A percentile compares a stretch with the other conserved stretches of the same genome.
Conservation (phyloP, 805 yeast species). For the Lipomyces kockii region DNA sequence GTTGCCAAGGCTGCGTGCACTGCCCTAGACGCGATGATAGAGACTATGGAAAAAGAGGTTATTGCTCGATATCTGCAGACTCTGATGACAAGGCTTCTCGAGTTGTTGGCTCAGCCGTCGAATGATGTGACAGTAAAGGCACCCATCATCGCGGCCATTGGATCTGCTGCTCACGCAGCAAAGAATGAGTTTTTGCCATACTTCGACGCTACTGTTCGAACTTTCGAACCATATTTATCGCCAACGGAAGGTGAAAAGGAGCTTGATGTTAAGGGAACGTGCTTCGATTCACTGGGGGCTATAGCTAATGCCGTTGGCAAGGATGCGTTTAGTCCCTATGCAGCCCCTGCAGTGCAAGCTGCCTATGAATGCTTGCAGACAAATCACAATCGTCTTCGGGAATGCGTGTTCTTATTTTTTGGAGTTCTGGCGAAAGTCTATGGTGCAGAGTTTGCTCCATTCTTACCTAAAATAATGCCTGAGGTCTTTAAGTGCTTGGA, state of each 20-base stretch:
- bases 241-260: slow-evolving; percentile 83
- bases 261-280: slow-evolving; percentile 85
- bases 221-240: slow-evolving; percentile 77
- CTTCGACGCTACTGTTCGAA: slow-evolving; percentile 78
- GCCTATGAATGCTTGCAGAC: slow-evolving; percentile 79
- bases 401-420: slow-evolving; percentile 91
- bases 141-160: slow-evolving; percentile 87
- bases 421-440: slow-evolving; percentile 94
- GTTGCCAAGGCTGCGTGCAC: slow-evolving; percentile 89
- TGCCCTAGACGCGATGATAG: slow-evolving; percentile 90
- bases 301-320: slow-evolving; percentile 97
- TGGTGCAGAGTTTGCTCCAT: slow-evolving; percentile 85
- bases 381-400: slow-evolving; percentile 84
- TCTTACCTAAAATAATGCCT: slow-evolving; percentile 81
- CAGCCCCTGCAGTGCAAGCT: slow-evolving; percentile 85
- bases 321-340: slow-evolving; percentile 80
- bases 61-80: slow-evolving; percentile 82
- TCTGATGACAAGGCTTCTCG: slow-evolving; percentile 85
- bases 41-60: slow-evolving; percentile 86
- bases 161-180: slow-evolving; percentile 95
- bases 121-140: slow-evolving; percentile 55
- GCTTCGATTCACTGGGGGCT: slow-evolving; percentile 91
- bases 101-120: slow-evolving; percentile 76
- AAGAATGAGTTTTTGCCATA: slow-evolving; percentile 87
- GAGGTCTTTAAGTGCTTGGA: slow-evolving; percentile 80